Base-by-base conservation (phyloP, 202 grass and related monocot species). In the Miscanthus sacchariflorus region DNA sequence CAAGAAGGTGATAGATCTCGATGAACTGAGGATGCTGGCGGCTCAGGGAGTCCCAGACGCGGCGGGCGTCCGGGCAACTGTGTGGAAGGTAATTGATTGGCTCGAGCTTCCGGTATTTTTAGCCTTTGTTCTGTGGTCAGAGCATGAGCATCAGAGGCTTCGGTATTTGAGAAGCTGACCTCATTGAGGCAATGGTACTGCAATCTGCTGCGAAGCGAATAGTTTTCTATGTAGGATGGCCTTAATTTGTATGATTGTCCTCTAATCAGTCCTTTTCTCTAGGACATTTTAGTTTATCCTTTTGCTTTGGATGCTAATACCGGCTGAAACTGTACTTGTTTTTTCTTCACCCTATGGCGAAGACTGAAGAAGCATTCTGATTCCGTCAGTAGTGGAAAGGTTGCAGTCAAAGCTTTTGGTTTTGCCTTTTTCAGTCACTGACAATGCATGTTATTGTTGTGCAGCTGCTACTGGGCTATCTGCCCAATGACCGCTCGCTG, bases 391-490 rank as follows among this genome's bases (percentile, higher is more conserved):
- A 40, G 59, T 58, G 35, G 80, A 73, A 87, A 77, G 70, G 50
- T 79, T 71, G 46, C 82, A 24, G 48, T 86, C 74, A 83, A 79
- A 86, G 63, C 33, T 83, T 75, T 77, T 61, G 19, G 52, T 56
- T 68, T 83, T 80, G 30, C 77, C 52, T 56, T 72, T 72, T 72
- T 77, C 18, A 36, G 68, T 89, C 24, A 14, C 59, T 92, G 68
- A 87, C 74, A 70, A 38, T 19, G 35, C 49, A 80, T 90, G 12
- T 46, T 77, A 79, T 85, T 83, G 45, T 73, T 77, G 67, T 70
- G 77, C 96, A 96, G 96, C 89, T 98, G 78, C 92, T 96, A 36
- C 79, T 98, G 87, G 70, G 85, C 56, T 96, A 96, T 94, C 90
- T 98, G 80, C 92, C 92, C 52, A 89, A 79, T 52, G 92, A 96